A percentile compares a stretch with the other conserved stretches of the same genome.
phyloP scores from a whole-genome alignment of 768 basidiomycete species.

The Pleurotus pulmonarius region DNA sequence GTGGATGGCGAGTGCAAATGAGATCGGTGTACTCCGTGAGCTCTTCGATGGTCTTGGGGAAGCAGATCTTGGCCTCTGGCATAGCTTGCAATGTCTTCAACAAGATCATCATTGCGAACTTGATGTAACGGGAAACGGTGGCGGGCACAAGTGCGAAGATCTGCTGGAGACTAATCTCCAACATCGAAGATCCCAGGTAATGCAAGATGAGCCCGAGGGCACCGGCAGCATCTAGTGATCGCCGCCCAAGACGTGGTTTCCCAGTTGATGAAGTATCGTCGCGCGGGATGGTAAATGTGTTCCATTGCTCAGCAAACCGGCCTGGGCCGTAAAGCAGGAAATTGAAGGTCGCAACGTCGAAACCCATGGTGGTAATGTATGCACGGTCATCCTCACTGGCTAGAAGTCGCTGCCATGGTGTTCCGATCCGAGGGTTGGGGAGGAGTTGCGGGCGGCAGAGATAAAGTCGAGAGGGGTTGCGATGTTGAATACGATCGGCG shows the following conservation, averaged over 20 bases:
- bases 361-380: constrained; percentile 44
- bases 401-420: constrained; percentile 33
- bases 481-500: not conserved
- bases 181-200: constrained; percentile 39
- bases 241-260: constrained; percentile 19
- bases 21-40: constrained; percentile 22
- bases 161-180: constrained; percentile 33
- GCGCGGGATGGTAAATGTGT: constrained; percentile 25
- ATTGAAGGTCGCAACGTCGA: constrained; percentile 33
- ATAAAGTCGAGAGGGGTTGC: constrained; percentile 17
- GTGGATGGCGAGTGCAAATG: constrained; percentile 25
- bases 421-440: constrained; percentile 25
- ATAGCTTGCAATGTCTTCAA: constrained; percentile 22
- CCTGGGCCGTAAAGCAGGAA: constrained; percentile 20
- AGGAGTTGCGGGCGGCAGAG: constrained; percentile 27
- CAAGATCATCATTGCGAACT: constrained; percentile 28
- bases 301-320: constrained; percentile 27
- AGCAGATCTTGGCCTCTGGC: constrained; percentile 23
- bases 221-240: constrained; percentile 36
- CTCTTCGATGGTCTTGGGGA: constrained; percentile 21
- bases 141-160: constrained; percentile 42
- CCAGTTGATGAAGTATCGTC: constrained; percentile 18
- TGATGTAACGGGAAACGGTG: constrained; percentile 30
- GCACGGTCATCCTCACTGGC: constrained; percentile 27
- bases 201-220: constrained; percentile 39